These are phyloP conservation scores for Naumovozyma castellii DNA, from an alignment of 805 yeast species.

Conservation along the genomic window DNA sequence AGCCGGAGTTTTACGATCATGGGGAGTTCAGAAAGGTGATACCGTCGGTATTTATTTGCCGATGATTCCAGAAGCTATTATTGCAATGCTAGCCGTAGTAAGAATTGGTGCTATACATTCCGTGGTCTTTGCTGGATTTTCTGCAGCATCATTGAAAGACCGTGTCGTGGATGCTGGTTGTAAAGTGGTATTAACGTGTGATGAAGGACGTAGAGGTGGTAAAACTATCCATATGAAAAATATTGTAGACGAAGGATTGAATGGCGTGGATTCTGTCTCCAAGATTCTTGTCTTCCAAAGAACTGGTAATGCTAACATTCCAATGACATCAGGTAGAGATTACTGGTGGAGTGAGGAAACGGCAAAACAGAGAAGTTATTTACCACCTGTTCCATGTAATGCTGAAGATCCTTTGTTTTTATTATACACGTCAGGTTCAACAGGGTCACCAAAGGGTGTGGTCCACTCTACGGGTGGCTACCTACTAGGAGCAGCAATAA, in stretches of 20 bases:
- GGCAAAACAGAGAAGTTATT: constrained; percentile 70
- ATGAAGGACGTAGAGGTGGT: constrained; percentile 93
- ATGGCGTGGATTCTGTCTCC: constrained; percentile 59
- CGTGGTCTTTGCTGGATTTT: constrained; percentile 95
- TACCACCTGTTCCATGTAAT: constrained; percentile 78
- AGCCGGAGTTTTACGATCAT: constrained; percentile 70
- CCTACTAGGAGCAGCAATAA: constrained; percentile 81
- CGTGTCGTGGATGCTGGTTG: constrained; percentile 83
- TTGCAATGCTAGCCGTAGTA: constrained; percentile 87
- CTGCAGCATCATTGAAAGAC: constrained; percentile 85
- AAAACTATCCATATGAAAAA: constrained; percentile 85
- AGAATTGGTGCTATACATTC: constrained; percentile 95
- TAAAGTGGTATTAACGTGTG: constrained; percentile 82
- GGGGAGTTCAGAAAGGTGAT: constrained; percentile 92
- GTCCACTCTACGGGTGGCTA: constrained; percentile 94
- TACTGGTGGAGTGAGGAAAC: constrained; percentile 92
- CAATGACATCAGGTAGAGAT: constrained; percentile 74
- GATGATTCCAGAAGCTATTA: constrained; percentile 93
- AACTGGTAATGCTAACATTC: constrained; percentile 67
- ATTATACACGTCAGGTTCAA: constrained; percentile 95
- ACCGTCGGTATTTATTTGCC: constrained; percentile 94
- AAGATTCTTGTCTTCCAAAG: constrained; percentile 83
- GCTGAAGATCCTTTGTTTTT: constrained; percentile 93
- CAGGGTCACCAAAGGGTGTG: constrained; percentile 97
- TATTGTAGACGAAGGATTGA: constrained; percentile 90